Percentiles rank a stretch among this genome's conserved stretches.
These are phyloP conservation scores for Pleomassaria siparia DNA, from an alignment of 2,329 filamentous ascomycete species.

Conservation along the genomic window DNA sequence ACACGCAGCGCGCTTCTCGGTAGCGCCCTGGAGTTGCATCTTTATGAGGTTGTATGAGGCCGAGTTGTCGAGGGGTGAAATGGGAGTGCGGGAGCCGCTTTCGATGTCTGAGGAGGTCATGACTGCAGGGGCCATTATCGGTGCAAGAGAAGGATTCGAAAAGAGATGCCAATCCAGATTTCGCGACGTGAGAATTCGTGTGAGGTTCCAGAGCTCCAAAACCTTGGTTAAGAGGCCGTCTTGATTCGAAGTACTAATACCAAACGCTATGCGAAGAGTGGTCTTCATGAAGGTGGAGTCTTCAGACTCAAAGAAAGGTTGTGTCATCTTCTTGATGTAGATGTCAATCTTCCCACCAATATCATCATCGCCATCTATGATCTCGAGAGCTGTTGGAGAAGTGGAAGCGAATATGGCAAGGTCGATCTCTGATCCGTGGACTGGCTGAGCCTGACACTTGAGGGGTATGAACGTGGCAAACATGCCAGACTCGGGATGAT, in stretches of 20 bases:
- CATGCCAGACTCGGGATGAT: constrained; percentile 50
- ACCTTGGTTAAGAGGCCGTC: constrained; percentile 53
- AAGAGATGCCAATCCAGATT: constrained; percentile 53
- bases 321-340: constrained; percentile 54
- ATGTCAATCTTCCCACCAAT: constrained; percentile 55
- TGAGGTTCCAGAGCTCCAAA: constrained; percentile 60
- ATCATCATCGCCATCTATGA: constrained; percentile 56
- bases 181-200: constrained; percentile 55
- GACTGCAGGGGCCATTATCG: constrained; percentile 33
- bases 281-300: constrained; percentile 53
- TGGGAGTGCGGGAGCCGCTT: constrained; percentile 28
- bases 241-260: constrained; percentile 32
- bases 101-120: constrained; percentile 34
- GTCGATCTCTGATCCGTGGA: constrained; percentile 37
- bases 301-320: constrained; percentile 52
- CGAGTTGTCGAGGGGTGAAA: constrained; percentile 34
- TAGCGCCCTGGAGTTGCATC: constrained; percentile 56
- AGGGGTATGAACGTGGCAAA: constrained; percentile 51
- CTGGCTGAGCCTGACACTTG: constrained; percentile 38
- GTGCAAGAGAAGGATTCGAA: constrained; percentile 46
- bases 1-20: constrained; percentile 56
- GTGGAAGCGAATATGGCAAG: constrained; percentile 36
- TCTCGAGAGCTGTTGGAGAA: constrained; percentile 43
- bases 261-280: constrained; percentile 46
- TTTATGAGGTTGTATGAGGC: constrained; percentile 54